Evolutionary conservation across 169 alveolate species (phyloP), one percentile per base, ranked within the genome.

Genomic region (Babesia caballi): DNA sequence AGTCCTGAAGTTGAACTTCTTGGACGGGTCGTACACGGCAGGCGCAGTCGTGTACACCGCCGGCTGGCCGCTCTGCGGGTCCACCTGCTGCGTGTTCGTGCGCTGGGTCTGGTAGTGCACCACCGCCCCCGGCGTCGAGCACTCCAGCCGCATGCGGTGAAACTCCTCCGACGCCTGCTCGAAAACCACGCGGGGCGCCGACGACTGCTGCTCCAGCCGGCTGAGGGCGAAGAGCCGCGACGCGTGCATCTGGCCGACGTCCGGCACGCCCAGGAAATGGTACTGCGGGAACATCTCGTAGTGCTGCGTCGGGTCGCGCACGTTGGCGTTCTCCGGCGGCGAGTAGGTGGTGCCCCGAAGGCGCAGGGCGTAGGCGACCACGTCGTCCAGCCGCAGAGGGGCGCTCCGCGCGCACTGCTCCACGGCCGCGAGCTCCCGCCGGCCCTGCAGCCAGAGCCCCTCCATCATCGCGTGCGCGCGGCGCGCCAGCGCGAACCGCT

Each of bases 251-350:
- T 88, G 83, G 54, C 71, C 78, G 19, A 84, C 80, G 60, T 66
- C 65, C 23, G 88, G 87, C 60, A 80, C 59, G 38, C 90, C 90
- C 28, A 88, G 56, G 82, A 88, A 88, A 54, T 88, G 93, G 69
- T 88, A 88, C 54, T 81, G 81, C 25, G 93, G 93, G 61, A 82
- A 88, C 46, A 78, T 67, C 32, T 84, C 90, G 47, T 68, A 81
- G 71, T 88, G 93, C 41, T 61, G 77, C 41, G 83, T 67, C n/a
- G 83, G 88, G 52, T 88, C 93, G 23, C 61, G 71, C 33, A 72
- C 63, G 38, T 88, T 88, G 51, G 70, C 59, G 50, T 83, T 84
- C 58, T 88, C 93, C 33, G 93, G 93, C 42, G 93, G 93, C 17
- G 91, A 82, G 67, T 71, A 88, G 40, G 93, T 84, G n/a, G 93